Conservation (phyloP, 306 rosid genomes). For the Datisca glomerata region DNA sequence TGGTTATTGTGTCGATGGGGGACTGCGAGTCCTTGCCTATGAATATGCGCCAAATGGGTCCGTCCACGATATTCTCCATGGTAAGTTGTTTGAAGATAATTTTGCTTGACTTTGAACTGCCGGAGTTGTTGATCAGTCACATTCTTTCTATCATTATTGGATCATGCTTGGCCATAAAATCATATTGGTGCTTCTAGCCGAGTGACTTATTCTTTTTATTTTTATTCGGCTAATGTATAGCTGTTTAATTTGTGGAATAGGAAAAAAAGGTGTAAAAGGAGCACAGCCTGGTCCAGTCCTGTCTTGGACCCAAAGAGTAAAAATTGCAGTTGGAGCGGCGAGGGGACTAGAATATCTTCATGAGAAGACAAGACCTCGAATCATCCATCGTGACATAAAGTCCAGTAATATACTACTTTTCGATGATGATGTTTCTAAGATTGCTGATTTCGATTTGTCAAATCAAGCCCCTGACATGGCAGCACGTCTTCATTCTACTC, state of each 20-base stretch:
- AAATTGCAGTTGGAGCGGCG: conserved; percentile 80
- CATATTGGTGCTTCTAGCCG: neutral
- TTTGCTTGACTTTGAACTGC: neutral
- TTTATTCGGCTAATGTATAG: neutral
- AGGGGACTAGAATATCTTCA: conserved; percentile 71
- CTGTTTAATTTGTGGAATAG: conserved; percentile 18
- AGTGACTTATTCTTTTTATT: neutral
- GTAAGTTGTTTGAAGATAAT: conserved; percentile 13
- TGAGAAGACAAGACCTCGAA: conserved; percentile 57
- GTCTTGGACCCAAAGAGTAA: conserved; percentile 65
- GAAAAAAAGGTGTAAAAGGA: conserved; percentile 62
- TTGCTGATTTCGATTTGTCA: conserved; percentile 76
- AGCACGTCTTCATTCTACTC: conserved; percentile 83
- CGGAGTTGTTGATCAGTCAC: neutral
- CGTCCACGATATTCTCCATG: conserved; percentile 69
- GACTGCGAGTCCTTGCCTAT: conserved; percentile 57
- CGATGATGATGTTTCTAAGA: conserved; percentile 55
- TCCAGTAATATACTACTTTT: conserved; percentile 67
- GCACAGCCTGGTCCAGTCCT: conserved; percentile 63
- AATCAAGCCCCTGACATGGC: conserved; percentile 77
- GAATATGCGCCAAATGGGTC: conserved; percentile 75
- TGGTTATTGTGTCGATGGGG: conserved; percentile 58
- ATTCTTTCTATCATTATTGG: neutral
- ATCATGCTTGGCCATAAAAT: neutral
- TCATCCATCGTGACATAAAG: conserved; percentile 77